Evolutionary conservation across 805 yeast genomes (phyloP).

Genomic region (Diddensiella caesifluorescens): DNA sequence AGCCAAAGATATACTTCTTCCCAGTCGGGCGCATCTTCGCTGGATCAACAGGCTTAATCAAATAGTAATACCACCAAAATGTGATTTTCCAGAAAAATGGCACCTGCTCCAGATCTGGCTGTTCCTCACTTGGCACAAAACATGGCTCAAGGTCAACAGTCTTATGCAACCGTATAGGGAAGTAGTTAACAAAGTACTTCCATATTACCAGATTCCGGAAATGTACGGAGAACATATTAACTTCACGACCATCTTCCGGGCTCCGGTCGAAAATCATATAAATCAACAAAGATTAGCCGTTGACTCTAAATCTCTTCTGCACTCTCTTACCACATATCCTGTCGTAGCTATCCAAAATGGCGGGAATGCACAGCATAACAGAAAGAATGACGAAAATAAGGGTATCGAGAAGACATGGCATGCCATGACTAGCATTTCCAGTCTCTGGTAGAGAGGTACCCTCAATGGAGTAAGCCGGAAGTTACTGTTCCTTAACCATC

Average conservation of each 20-base stretch:
- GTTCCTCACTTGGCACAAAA: constrained; percentile 7
- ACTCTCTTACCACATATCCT: constrained; percentile 46
- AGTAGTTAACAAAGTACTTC: constrained; percentile 70
- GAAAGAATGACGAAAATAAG: constrained; percentile 38
- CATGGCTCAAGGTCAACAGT: constrained; percentile 71
- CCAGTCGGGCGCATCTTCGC: constrained; percentile 37
- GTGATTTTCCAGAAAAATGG: constrained; percentile 16
- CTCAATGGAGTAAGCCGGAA: constrained; percentile 14
- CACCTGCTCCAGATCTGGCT: constrained; percentile 2
- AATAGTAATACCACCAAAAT: constrained; percentile 22
- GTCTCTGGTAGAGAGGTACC: constrained; percentile 37
- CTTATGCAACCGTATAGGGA: constrained; percentile 70
- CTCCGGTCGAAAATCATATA: constrained; percentile 59
- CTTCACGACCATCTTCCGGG: constrained; percentile 68
- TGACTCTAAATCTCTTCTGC: background rate
- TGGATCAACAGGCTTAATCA: constrained; percentile 34
- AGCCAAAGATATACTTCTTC: constrained; percentile 72
- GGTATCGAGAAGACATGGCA: constrained; percentile 75
- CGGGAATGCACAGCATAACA: constrained; percentile 54
- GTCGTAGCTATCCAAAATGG: constrained; percentile 62
- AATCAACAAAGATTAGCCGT: constrained; percentile 23
- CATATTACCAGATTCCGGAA: constrained; percentile 57
- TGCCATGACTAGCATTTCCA: constrained; percentile 63
- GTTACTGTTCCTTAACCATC: too few species aligned
- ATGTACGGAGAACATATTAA: constrained; percentile 49